phyloP scores from a whole-genome alignment of 805 yeast species.

The Yarrowia divulgata region DNA sequence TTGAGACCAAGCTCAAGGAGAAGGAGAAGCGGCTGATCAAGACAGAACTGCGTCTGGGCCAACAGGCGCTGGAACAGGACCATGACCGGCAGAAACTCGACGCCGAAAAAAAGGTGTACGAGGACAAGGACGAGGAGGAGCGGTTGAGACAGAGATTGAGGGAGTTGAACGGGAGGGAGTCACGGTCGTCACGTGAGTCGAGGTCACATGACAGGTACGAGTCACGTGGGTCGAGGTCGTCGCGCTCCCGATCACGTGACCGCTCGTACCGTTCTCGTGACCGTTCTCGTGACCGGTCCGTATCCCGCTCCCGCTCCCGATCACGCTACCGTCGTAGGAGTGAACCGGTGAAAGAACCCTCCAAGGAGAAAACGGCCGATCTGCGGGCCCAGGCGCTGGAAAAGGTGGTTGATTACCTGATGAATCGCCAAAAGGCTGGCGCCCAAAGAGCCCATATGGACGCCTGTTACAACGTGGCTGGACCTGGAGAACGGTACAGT shows the following conservation, averaged over 20 bases:
- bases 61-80: conserved; percentile 26
- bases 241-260: background rate
- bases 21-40: conserved; percentile 1
- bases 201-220: background rate
- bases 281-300: background rate
- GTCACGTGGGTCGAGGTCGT: background rate
- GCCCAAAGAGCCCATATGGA: conserved; percentile 11
- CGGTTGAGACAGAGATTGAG: background rate
- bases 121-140: conserved; percentile 11
- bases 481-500: background rate
- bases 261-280: background rate
- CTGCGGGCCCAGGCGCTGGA: conserved; percentile 3
- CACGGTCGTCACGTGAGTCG: background rate
- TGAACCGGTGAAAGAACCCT: background rate
- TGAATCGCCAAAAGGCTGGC: background rate
- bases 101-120: background rate
- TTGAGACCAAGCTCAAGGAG: background rate
- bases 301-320: background rate
- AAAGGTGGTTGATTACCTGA: background rate
- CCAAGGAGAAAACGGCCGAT: background rate
- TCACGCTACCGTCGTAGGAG: conserved; percentile 17
- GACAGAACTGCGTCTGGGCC: conserved; percentile 23
- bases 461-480: conserved; percentile 13
- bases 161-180: background rate
- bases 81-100: conserved; percentile 8